Percentiles rank a stretch among this genome's conserved stretches.
Evolutionary conservation across 129 eudicot genomes (phyloP).

Genomic region (Gnaphalium uliginosum): DNA sequence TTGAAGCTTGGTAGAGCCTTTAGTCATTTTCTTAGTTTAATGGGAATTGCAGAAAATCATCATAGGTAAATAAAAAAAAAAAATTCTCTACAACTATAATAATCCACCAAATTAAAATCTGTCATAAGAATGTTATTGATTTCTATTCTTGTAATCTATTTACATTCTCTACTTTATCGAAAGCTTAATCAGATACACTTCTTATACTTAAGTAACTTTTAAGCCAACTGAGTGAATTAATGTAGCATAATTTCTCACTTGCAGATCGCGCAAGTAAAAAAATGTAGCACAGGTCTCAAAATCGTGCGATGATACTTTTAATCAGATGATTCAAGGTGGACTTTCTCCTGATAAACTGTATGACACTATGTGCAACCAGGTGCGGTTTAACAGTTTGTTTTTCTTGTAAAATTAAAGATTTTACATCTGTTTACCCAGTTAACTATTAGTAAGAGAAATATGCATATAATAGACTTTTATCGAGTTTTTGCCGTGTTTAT

Average conservation of each 20-base stretch:
- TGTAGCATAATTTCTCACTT: slow-evolving; percentile 8
- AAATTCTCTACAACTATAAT: too few relatives aligned
- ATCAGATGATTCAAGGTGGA: slow-evolving; percentile 80
- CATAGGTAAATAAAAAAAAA: slow-evolving; percentile 49
- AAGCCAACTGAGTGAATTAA: neutral
- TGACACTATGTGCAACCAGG: slow-evolving; percentile 90
- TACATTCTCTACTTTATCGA: neutral
- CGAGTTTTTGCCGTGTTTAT: neutral
- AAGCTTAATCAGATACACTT: neutral
- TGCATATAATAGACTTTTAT: slow-evolving; percentile 12
- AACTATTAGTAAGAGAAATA: neutral
- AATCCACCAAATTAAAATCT: neutral
- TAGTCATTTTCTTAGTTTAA: slow-evolving; percentile 74
- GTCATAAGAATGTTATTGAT: neutral
- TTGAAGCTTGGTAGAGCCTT: slow-evolving; percentile 70
- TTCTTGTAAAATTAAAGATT: neutral
- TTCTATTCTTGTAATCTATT: neutral
- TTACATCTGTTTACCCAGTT: neutral
- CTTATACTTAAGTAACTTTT: too few relatives aligned
- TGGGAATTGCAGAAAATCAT: slow-evolving; percentile 87
- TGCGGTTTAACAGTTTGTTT: slow-evolving; percentile 8
- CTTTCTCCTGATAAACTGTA: slow-evolving; percentile 79
- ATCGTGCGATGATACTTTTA: slow-evolving; percentile 90
- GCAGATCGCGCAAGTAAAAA: slow-evolving; percentile 66
- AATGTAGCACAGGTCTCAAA: slow-evolving; percentile 61